phyloP scores from a whole-genome alignment of 2,329 filamentous ascomycete species.

The Colletotrichum sp. region DNA sequence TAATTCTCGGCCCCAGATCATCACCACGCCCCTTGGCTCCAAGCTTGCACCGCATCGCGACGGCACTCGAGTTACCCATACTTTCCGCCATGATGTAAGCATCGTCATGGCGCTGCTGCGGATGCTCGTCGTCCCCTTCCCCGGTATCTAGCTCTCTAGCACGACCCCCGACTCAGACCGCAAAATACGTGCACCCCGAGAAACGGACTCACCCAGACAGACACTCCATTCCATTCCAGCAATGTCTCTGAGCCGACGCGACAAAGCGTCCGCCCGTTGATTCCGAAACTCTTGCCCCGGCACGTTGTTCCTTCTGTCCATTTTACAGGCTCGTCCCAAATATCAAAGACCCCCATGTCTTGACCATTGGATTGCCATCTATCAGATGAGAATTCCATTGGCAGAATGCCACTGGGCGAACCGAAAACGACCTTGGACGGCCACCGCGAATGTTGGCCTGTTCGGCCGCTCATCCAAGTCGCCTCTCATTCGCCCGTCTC shows the following conservation, averaged over 20 bases:
- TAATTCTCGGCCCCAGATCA: conserved; percentile 3
- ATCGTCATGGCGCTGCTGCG: conserved; percentile 1
- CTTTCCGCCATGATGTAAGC: conserved; percentile 13
- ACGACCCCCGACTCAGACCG: conserved; percentile 1
- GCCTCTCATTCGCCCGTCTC: not conserved
- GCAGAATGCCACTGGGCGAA: not conserved
- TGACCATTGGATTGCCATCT: conserved; percentile 5
- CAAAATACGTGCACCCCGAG: not conserved
- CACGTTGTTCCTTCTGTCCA: conserved; percentile 9
- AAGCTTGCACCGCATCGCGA: not conserved
- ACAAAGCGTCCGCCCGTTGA: conserved; percentile 12
- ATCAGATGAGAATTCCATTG: conserved; percentile 2
- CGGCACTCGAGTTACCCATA: not conserved
- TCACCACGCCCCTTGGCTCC: not conserved
- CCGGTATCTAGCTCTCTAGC: not conserved
- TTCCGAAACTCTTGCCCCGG: conserved; percentile 8
- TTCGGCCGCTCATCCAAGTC: not conserved
- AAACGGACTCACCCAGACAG: not conserved
- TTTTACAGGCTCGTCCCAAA: conserved; percentile 11
- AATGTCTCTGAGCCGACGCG: not conserved
- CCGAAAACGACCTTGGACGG: not conserved
- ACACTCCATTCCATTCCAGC: not conserved
- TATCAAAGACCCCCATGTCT: conserved; percentile 1
- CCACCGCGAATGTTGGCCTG: not conserved
- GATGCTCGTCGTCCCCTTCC: not conserved